These are phyloP conservation scores for Dendryphion nanum DNA, from an alignment of 2,329 filamentous ascomycete species.

Conservation along the genomic window DNA sequence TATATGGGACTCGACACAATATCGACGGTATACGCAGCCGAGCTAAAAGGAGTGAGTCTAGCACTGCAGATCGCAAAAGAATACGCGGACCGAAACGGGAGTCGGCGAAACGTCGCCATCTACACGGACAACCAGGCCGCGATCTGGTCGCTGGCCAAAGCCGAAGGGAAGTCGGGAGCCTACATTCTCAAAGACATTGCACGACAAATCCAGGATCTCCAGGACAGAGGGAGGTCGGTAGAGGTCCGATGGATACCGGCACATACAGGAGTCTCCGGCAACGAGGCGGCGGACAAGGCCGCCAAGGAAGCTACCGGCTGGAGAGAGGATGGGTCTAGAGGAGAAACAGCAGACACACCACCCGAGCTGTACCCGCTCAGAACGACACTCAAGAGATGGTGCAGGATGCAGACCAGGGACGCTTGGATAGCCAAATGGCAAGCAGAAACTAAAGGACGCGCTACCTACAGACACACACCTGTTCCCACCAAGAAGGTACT, in stretches of 20 bases:
- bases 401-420: slow-evolving; percentile 6
- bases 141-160: slow-evolving; percentile 12
- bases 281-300: slow-evolving; percentile 9
- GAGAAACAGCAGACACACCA: slow-evolving; percentile 10
- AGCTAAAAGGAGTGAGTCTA: slow-evolving; percentile 6
- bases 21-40: slow-evolving; percentile 12
- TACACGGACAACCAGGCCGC: slow-evolving; percentile 18
- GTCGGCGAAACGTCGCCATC: no score
- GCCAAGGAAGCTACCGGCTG: slow-evolving; percentile 17
- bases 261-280: slow-evolving; percentile 4
- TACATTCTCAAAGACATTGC: slow-evolving; percentile 16
- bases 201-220: slow-evolving; percentile 10
- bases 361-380: slow-evolving; percentile 4
- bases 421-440: no score
- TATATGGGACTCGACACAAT: no score
- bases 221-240: slow-evolving; percentile 8
- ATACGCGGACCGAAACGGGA: slow-evolving; percentile 12
- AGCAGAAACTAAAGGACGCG: no score
- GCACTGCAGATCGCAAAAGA: slow-evolving; percentile 15
- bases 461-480: no score
- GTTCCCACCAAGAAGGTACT: no score
- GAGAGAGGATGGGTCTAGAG: slow-evolving; percentile 10
- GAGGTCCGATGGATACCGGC: slow-evolving; percentile 10
- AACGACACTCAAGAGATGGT: slow-evolving; percentile 8
- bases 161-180: slow-evolving; percentile 10